Evolutionary conservation across 805 yeast species (phyloP).

Genomic region (Saccharomycopsis javanensis): DNA sequence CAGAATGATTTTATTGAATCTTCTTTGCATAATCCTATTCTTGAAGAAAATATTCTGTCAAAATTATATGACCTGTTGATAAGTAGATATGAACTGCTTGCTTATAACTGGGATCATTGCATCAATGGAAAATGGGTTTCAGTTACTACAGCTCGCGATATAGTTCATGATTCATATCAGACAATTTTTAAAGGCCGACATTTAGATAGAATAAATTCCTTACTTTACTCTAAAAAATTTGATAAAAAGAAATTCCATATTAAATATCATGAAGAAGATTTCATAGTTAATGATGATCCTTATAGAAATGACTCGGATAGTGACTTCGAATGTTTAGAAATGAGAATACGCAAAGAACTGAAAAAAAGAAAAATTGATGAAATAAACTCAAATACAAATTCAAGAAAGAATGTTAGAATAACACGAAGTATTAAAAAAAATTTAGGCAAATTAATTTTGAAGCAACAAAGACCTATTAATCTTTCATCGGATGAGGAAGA

Average conservation of each 20-base stretch:
- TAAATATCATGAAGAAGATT: neutral
- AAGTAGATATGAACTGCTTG: conserved; percentile 1
- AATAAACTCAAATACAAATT: neutral
- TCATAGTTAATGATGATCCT: neutral
- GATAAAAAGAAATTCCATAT: neutral
- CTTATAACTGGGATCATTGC: conserved; percentile 2
- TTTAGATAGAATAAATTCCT: neutral
- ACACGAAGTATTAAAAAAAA: neutral
- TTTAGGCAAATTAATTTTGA: neutral
- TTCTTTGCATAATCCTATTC: neutral
- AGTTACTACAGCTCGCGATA: conserved; percentile 20
- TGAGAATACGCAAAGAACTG: neutral
- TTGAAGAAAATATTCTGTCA: neutral
- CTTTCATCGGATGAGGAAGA: neutral
- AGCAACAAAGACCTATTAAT: neutral
- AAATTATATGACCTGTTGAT: neutral
- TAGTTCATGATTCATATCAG: conserved; percentile 11
- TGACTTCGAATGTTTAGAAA: neutral
- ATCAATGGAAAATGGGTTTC: conserved; percentile 26
- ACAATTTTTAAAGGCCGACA: neutral
- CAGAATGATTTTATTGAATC: neutral
- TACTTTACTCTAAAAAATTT: neutral
- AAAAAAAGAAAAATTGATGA: neutral
- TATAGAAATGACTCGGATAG: neutral
- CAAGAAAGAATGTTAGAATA: neutral